These are phyloP conservation scores for Crepidotus variabilis DNA, from an alignment of 768 basidiomycete genomes.

Conservation along the genomic window DNA sequence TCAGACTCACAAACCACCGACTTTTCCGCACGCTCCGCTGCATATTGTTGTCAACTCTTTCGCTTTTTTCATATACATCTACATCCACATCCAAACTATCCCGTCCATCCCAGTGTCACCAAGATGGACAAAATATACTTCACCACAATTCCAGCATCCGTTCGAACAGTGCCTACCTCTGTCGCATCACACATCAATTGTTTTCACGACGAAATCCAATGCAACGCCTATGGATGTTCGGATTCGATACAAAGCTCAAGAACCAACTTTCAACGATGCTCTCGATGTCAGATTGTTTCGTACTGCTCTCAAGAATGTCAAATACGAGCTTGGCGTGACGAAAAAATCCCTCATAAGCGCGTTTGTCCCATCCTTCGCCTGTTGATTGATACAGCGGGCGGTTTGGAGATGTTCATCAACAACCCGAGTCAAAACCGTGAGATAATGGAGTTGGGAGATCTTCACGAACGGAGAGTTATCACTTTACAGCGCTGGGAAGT, in stretches of 20 bases:
- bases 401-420: too few relatives aligned
- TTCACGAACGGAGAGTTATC: not conserved
- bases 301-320: not conserved
- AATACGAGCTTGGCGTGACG: not conserved
- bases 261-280: not conserved
- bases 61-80: not conserved
- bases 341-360: not conserved
- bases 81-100: not conserved
- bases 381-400: not conserved
- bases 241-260: not conserved
- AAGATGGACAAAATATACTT: not conserved
- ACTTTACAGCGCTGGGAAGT: not conserved
- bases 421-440: too few relatives aligned
- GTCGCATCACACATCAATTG: not conserved
- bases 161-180: not conserved
- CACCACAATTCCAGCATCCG: too few relatives aligned
- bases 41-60: not conserved
- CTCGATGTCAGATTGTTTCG: not conserved
- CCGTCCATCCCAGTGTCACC: not conserved
- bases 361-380: not conserved
- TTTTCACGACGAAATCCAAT: not conserved
- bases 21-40: not conserved
- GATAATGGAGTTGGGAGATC: not conserved
- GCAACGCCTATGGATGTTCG: not conserved
- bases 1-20: not conserved